A percentile compares a stretch with the other conserved stretches of the same genome.
Conservation (phyloP, 768 basidiomycete species). For the Cyclocybe cylindracea region DNA sequence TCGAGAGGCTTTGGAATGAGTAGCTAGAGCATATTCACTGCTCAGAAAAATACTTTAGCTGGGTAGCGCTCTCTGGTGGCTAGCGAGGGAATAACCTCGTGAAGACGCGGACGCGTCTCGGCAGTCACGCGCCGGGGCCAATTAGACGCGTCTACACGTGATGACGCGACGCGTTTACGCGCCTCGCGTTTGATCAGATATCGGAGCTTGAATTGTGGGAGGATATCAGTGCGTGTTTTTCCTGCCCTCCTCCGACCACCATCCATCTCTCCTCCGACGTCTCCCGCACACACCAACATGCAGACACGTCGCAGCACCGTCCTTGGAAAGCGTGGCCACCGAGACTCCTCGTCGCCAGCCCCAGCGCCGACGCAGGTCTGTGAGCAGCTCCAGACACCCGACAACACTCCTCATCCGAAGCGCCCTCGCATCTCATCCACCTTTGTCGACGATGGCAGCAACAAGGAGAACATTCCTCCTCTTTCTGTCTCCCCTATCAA, state of each 20-base stretch:
- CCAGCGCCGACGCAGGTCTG: conserved; percentile 26
- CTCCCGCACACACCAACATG: conserved; percentile 29
- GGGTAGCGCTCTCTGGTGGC: too few species aligned
- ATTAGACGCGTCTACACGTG: conserved; percentile 33
- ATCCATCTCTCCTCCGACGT: conserved; percentile 15
- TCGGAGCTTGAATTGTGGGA: conserved; percentile 38
- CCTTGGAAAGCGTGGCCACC: conserved; percentile 52
- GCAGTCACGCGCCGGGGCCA: conserved; percentile 9
- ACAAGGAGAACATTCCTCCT: conserved; percentile 83
- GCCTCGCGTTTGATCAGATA: conserved; percentile 30
- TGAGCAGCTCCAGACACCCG: conserved; percentile 57
- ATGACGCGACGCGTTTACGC: conserved; percentile 34
- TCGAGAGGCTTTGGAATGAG: too few species aligned
- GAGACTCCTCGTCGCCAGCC: conserved; percentile 25
- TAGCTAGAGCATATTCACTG: too few species aligned
- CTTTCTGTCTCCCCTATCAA: conserved; percentile 40
- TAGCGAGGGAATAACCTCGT: too few species aligned
- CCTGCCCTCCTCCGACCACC: conserved; percentile 22
- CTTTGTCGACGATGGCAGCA: conserved; percentile 54
- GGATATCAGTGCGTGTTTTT: conserved; percentile 16
- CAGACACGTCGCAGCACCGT: conserved; percentile 47
- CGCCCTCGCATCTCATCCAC: conserved; percentile 53
- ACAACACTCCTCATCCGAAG: conserved; percentile 65
- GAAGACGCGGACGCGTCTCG: background rate
- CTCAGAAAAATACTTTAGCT: too few species aligned